Base-by-base conservation (phyloP, 2,329 filamentous ascomycete genomes). In the Trichoderma citrinoviride region DNA sequence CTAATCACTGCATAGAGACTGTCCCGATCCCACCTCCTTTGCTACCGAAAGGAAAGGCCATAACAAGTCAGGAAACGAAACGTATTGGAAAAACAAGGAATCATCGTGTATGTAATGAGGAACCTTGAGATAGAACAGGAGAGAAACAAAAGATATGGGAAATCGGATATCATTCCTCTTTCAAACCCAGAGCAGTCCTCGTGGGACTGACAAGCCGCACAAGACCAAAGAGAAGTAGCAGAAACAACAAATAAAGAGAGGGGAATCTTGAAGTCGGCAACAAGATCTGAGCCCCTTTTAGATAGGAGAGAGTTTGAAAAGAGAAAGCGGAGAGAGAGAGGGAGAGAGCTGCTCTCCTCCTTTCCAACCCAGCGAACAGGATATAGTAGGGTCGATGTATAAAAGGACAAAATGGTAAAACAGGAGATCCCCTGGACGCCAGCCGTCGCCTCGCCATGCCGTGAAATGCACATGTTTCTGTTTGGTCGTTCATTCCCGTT, bases 361-460 rank as follows among this genome's bases (percentile, higher is more conserved):
- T 41, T 27, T n/a, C n/a, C n/a, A n/a, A n/a, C n/a, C 27, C 46
- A 27, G 7, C 15, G 21, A 37, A 12, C 17, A 27, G 8, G 19
- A 52, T 52, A 46, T 46, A 40, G 40, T 52, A 25, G 29, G 15
- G 44, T 25, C 29, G n/a, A 49, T n/a, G 23, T 44, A 57, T 44
- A 27, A 58, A 44, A 57, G 60, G 65, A 68, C 54, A 65, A 49
- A 49, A 58, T 23, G 46, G 61, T 62, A 33, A 53, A 63, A 61
- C n/a, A 37, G 67, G 61, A 66, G 37, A 62, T 52, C 49, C 23
- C 71, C 69, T 55, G 44, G 72, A 68, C 72, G 72, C 72, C 72
- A 64, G 70, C 72, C 72, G 33, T 58, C 65, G 65, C 65, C 52
- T 73, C 66, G 66, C 67, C 69, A 73, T 73, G 71, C 67, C 68